phyloP scores from a whole-genome alignment of 78 protist genomes.

The Speleostelium caveatum region DNA sequence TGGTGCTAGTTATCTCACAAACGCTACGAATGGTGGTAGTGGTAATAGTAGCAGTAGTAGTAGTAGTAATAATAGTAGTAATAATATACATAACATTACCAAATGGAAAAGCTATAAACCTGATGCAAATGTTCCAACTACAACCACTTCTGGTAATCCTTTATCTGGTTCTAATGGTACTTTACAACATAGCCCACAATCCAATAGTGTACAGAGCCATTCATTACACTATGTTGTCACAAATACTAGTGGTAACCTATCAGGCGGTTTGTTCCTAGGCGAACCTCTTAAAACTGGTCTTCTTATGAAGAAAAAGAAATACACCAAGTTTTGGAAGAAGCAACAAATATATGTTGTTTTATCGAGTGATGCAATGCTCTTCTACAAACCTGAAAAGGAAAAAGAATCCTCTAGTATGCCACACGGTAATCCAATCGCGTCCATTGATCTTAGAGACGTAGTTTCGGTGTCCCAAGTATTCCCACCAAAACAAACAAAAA shows the following conservation, averaged over 20 bases:
- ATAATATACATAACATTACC: background rate
- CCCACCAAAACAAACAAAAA: conserved; percentile 20
- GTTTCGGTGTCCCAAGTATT: conserved; percentile 55
- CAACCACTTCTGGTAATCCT: background rate
- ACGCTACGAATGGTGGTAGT: background rate
- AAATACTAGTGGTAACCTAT: background rate
- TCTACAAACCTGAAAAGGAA: conserved; percentile 17
- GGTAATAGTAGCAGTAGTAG: background rate
- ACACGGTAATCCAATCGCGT: conserved; percentile 20
- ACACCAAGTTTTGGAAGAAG: conserved; percentile 47
- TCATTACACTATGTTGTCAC: background rate
- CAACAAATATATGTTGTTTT: conserved; percentile 58
- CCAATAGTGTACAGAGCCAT: background rate
- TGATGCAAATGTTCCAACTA: conserved; percentile 4
- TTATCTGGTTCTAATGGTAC: background rate
- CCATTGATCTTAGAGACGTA: conserved; percentile 50
- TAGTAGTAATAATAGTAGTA: background rate
- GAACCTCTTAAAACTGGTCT: conserved; percentile 57
- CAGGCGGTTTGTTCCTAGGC: background rate
- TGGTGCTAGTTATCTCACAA: background rate
- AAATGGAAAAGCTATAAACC: conserved; percentile 76
- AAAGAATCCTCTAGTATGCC: background rate
- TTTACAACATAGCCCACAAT: background rate
- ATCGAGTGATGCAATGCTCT: conserved; percentile 42
- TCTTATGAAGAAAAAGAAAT: conserved; percentile 60